Evolutionary conservation across 2,329 filamentous ascomycete genomes (phyloP).

Genomic region (Alternaria metachromatica): DNA sequence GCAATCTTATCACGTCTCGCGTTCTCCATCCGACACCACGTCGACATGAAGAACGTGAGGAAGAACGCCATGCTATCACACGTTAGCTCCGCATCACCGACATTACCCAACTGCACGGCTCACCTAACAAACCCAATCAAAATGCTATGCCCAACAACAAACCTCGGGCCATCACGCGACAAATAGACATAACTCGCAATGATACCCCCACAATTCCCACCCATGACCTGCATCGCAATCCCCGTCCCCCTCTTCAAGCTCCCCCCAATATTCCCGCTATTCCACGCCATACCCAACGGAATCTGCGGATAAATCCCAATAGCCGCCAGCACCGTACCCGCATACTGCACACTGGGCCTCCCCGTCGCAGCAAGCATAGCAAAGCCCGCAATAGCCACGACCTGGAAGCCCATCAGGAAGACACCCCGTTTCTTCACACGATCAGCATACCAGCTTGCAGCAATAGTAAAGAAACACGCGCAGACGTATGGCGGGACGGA

Average conservation of each 20-base stretch:
- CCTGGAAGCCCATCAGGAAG: constrained; percentile 42
- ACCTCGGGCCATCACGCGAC: constrained; percentile 52
- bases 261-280: constrained; percentile 64
- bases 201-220: constrained; percentile 75
- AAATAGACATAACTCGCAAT: constrained; percentile 61
- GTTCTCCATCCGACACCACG: constrained; percentile 65
- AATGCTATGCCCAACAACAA: constrained; percentile 55
- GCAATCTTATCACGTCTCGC: constrained; percentile 57
- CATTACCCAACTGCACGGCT: too few species aligned
- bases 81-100: constrained; percentile 3
- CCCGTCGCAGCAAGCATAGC: constrained; percentile 38
- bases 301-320: constrained; percentile 62
- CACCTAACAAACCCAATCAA: constrained; percentile 54
- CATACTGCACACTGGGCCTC: constrained; percentile 40
- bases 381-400: constrained; percentile 62
- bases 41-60: constrained; percentile 63
- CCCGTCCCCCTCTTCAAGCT: constrained; percentile 63
- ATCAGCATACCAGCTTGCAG: constrained; percentile 40
- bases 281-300: constrained; percentile 64
- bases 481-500: constrained; percentile 67
- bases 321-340: constrained; percentile 43
- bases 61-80: constrained; percentile 54
- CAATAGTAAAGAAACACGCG: constrained; percentile 46
- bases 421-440: constrained; percentile 35
- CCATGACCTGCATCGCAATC: constrained; percentile 63